Evolutionary conservation across 2,329 filamentous ascomycete genomes (phyloP), one percentile per base, ranked within the genome.

Genomic region (Metarhizium rileyi): DNA sequence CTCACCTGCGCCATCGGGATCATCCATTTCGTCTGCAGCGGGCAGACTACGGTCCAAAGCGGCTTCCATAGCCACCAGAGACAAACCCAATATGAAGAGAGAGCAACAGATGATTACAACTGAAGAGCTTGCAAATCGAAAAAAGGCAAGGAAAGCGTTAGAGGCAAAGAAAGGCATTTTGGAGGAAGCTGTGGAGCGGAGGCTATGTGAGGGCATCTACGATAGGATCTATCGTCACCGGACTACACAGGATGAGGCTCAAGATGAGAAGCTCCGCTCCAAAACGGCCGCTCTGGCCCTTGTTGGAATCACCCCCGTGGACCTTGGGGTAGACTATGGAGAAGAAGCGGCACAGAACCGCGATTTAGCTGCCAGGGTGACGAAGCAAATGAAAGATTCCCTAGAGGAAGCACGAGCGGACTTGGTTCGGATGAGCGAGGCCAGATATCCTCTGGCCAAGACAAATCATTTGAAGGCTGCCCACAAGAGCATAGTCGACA

Each of bases 401-500:
- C 76, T 97, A 38, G 80, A 82, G 44, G 74, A 78, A 44, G 90
- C 91, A 2, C 75, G 84, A 53, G 57, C 59, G 47, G 84, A 87
- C 52, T 70, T 98, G 45, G 74, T 81, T 43, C 78, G 79, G 53
- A 97, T 98, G 91, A 84, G 89, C 61, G 79, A 90, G 51, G 86
- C 89, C 56, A 84, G 84, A 56, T 95, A 90, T 62, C 93, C 93
- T 0, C 72, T 96, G 2, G 93, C 90, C 18, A 98, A 98, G 69
- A 77, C 97, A 40, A 87, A 90, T 60, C 84, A 90, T 60, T 75
- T 98, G 50, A 95, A 90, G 56, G 82, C 84, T 36, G 87, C 89
- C 3, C 93, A 97, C 66, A 94, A 94, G 70, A 86, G 84, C 55
- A 97, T 98, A 55, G 93, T 98, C 45, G 91, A 97, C 64, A 90